Base-by-base conservation (phyloP, 768 basidiomycete species). In the Lactarius sanguifluus region DNA sequence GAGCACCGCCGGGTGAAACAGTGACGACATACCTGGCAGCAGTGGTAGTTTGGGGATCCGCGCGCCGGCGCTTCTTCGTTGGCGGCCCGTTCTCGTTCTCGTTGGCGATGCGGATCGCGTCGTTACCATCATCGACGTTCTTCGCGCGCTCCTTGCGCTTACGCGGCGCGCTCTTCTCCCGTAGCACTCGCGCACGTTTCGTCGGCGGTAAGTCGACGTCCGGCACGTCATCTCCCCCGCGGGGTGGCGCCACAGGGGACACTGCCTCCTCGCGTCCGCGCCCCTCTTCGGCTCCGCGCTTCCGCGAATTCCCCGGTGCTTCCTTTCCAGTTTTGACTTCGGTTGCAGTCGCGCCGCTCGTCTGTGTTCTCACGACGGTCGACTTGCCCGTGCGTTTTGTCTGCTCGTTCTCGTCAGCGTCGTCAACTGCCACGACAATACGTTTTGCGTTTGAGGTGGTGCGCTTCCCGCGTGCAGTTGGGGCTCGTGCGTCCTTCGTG, bases 101-200 rank as follows among this genome's bases (percentile, higher is more conserved):
- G 25, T 47, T 23, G 38, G 57, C 36, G 12, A 9, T 16, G 6
- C 23, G 32, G 5, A 40, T 52, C 25, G 25, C 25, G 52, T 28
- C 15, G 18, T 32, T 34, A 8, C 30, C 25, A 9, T 32, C 30
- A 5, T 5, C 13, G 32, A 52, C 25, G 6, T 52, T 23, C 38
- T 62, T 58, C 18, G 16, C 16, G n/a, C 23, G 60, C 6, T 66
- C 34, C 45, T 61, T 66, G 15, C 60, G 60, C 32, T 66, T 66
- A 41, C 38, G 56, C 16, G 45, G 43, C 15, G 28, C 60, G 8
- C 9, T 57, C 36, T 40, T 52, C 30, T 50, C 60, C 16, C 57
- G 61, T 2, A 52, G 38, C 23, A 52, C 55, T 12, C 45, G 54
- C 25, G 15, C 9, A 6, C 28, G 34, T 20, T 32, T 57, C 40